Base-by-base conservation (phyloP, 2,329 filamentous ascomycete genomes). In the Harringtonia aguacate region DNA sequence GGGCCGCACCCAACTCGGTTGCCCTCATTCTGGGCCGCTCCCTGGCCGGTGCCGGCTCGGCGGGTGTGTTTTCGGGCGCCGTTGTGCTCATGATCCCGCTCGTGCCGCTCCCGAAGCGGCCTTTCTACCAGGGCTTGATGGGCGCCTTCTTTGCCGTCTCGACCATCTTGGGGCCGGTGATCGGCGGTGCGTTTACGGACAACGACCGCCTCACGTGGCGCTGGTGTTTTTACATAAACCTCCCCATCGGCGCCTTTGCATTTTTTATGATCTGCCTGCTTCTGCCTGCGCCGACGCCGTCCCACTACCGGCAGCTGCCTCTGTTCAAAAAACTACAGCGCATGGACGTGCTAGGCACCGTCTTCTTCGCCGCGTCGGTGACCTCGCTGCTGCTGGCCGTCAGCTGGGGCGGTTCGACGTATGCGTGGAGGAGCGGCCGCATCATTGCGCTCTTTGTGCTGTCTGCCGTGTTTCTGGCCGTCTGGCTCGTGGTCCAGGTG, bases 1-100 rank as follows among this genome's bases (percentile, higher is more conserved):
- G 59, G 45, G 49, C 65, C 41, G 68, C 75, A 0, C 59, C 53
- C 0, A 69, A 62, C 14, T 73, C 70, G 0, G 50, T 57, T 0
- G 72, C 71, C 61, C 65, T 79, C 43, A 78, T 79, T 41, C 53
- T 70, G 6, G 74, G 74, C 2, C 66, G 75, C 4, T 69, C 70
- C 2, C 57, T 79, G 3, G 70, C 75, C 0, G 76, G 75, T 0
- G 48, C 69, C 0, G 75, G 75, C 1, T 63, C 62, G 1, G 65
- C 73, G 1, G 76, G 69, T 0, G 50, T 79, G 3, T 61, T 67
- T 44, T 72, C 67, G 14, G 75, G 75, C 0, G 60, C 61, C 4
- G 57, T 77, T 48, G 74, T 64, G 7, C 72, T 77, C 31, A 61
- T 75, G 33, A 62, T 64, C 0, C 65, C 55, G 8, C 53, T 60